These are phyloP conservation scores for Zymoseptoria crescenta DNA, from an alignment of 2,329 filamentous ascomycete species.

Conservation along the genomic window DNA sequence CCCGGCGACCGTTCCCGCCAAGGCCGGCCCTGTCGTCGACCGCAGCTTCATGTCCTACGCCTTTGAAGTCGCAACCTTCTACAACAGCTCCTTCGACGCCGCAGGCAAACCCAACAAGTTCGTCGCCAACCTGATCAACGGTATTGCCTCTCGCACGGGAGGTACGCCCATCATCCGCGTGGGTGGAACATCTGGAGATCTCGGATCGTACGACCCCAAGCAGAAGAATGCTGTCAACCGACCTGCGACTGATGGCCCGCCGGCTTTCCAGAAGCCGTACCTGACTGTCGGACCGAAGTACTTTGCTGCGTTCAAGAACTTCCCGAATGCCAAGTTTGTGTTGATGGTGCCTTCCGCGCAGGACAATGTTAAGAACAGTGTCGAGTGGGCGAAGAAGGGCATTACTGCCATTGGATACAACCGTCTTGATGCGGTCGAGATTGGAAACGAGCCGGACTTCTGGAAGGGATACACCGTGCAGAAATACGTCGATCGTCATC, in stretches of 20 bases:
- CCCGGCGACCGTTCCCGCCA: background rate
- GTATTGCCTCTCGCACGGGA: slow-evolving; percentile 3
- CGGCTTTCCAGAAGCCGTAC: slow-evolving; percentile 1
- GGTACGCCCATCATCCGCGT: slow-evolving; percentile 7
- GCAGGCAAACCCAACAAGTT: slow-evolving; percentile 4
- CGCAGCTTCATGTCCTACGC: slow-evolving; percentile 1
- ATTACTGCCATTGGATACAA: slow-evolving; percentile 3
- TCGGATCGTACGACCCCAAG: background rate
- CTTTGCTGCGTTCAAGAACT: slow-evolving; percentile 7
- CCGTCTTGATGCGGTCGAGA: slow-evolving; percentile 6
- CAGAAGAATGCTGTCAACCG: slow-evolving; percentile 2
- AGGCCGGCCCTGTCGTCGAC: background rate
- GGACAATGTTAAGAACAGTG: background rate
- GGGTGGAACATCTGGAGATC: slow-evolving; percentile 5
- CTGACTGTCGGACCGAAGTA: slow-evolving; percentile 3
- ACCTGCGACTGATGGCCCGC: slow-evolving; percentile 1
- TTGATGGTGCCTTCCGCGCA: slow-evolving; percentile 6
- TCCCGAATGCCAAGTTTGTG: slow-evolving; percentile 2
- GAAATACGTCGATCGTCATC: slow-evolving; percentile 5
- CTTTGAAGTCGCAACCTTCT: slow-evolving; percentile 7
- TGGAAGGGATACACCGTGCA: background rate
- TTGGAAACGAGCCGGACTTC: slow-evolving; percentile 9
- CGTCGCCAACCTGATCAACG: slow-evolving; percentile 5
- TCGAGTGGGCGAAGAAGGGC: slow-evolving; percentile 3
- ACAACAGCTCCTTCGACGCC: slow-evolving; percentile 6